Evolutionary conservation across 2,329 filamentous ascomycete genomes (phyloP), one percentile per base, ranked within the genome.

Genomic region (Fusarium lateritium): DNA sequence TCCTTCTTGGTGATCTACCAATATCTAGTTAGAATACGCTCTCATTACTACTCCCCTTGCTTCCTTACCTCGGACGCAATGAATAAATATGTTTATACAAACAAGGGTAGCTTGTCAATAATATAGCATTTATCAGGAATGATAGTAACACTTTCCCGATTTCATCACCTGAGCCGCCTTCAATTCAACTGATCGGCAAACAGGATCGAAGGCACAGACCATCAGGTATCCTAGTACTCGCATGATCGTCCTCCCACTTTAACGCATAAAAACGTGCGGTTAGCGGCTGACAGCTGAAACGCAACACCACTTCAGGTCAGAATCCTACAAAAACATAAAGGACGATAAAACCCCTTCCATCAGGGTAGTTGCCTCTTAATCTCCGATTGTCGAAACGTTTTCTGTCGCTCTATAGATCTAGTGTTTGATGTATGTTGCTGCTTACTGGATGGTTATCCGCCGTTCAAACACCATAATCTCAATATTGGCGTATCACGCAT

Each of bases 241-340:
- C 28, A 5, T 4, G 21, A 44, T 63, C 2, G 2, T 21, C 7
- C 11, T 42, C 13, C 34, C n/a, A 13, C n/a, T 22, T 31, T 24
- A 11, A 36, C 15, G 61, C 61, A 63, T 63, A 36, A 63, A 63
- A n/a, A 63, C 44, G 61, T 64, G 61, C 59, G 33, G 49, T 22
- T 63, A 63, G 60, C 50, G 49, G 58, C 43, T 63, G 49, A 44
- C 42, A 21, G 36, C 43, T 55, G 42, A 52, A 68, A 63, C 61
- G 26, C 39, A 57, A 36, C 38, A 33, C 31, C 34, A 31, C 54
- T 11, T 51, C 52, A 60, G 49, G 54, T 26, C 13, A 21, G 13
- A 65, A 69, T 66, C 65, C 63, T 58, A 38, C n/a, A 28, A 19
- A 10, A 7, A 26, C 22, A 43, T 36, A 22, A 51, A 44, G 49